phyloP scores from a whole-genome alignment of 225 moss, liverwort and hornwort species.

The Pseudisothecium myosuroides region DNA sequence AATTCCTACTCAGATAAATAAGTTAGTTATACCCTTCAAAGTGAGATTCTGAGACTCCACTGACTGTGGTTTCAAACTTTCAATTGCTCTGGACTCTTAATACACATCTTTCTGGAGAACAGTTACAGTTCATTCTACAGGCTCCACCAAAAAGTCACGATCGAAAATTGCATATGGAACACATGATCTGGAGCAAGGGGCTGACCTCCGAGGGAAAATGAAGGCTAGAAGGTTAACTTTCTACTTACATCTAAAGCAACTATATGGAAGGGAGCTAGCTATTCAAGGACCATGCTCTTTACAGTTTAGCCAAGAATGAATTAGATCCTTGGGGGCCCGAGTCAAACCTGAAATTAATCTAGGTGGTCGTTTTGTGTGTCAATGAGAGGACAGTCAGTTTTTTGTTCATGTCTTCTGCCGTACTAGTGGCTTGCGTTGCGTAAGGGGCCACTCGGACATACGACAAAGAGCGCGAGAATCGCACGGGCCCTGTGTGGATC shows the following conservation, averaged over 20 bases:
- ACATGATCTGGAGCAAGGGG: neutral
- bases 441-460: constrained; percentile 85
- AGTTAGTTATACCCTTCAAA: neutral
- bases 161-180: constrained; percentile 15
- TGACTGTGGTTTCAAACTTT: neutral
- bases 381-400: neutral
- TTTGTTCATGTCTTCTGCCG: neutral
- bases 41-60: neutral
- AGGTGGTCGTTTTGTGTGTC: neutral
- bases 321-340: neutral
- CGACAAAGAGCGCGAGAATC: constrained; percentile 69
- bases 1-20: neutral
- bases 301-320: constrained; percentile 5
- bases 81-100: neutral
- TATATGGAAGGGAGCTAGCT: neutral
- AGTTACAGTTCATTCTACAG: constrained; percentile 11
- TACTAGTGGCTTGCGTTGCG: neutral
- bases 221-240: neutral
- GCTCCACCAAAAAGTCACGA: constrained; percentile 6
- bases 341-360: neutral
- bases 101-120: neutral
- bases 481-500: constrained; percentile 56
- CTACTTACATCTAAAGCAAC: constrained; percentile 13
- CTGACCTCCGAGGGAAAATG: constrained; percentile 1
- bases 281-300: constrained; percentile 11